Conservation (phyloP, 2,329 filamentous ascomycete genomes). For the Sarocladium strictum region DNA sequence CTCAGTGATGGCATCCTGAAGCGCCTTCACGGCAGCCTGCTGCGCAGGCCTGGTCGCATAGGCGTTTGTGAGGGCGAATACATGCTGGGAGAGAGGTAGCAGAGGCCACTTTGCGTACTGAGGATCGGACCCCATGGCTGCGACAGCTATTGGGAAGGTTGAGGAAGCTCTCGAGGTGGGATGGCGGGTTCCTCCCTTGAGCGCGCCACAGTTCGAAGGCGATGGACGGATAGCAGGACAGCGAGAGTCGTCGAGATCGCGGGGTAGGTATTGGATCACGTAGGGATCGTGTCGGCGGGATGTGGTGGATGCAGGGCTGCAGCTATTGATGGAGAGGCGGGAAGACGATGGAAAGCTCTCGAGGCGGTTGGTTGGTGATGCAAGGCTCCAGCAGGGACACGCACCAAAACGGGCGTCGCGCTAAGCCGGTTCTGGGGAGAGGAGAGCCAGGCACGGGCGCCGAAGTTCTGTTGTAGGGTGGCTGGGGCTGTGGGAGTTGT, state of each 20-base stretch:
- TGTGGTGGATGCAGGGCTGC: neutral
- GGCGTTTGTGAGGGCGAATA: constrained; percentile 81
- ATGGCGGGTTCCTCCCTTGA: constrained; percentile 4
- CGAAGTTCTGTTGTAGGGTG: too few species aligned
- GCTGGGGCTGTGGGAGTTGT: too few species aligned
- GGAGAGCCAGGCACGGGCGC: neutral
- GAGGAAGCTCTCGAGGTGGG: constrained; percentile 9
- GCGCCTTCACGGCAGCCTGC: constrained; percentile 63
- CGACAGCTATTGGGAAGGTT: constrained; percentile 10
- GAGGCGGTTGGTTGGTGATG: constrained; percentile 1
- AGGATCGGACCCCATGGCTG: constrained; percentile 70
- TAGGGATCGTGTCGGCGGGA: neutral
- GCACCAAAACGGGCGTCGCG: constrained; percentile 7
- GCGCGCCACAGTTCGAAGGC: neutral
- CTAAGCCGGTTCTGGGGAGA: constrained; percentile 1
- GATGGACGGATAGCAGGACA: neutral
- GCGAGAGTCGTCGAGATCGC: neutral
- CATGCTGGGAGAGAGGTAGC: constrained; percentile 75
- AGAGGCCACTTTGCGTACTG: constrained; percentile 82
- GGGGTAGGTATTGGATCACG: neutral
- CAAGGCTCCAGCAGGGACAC: constrained; percentile 14
- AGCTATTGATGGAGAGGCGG: neutral
- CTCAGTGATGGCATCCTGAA: constrained; percentile 77
- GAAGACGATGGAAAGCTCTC: constrained; percentile 4
- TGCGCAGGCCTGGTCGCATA: constrained; percentile 61